Evolutionary conservation across 1,284 basidiomycete species (phyloP).

Genomic region (Cutaneotrichosporon cavernicola): DNA sequence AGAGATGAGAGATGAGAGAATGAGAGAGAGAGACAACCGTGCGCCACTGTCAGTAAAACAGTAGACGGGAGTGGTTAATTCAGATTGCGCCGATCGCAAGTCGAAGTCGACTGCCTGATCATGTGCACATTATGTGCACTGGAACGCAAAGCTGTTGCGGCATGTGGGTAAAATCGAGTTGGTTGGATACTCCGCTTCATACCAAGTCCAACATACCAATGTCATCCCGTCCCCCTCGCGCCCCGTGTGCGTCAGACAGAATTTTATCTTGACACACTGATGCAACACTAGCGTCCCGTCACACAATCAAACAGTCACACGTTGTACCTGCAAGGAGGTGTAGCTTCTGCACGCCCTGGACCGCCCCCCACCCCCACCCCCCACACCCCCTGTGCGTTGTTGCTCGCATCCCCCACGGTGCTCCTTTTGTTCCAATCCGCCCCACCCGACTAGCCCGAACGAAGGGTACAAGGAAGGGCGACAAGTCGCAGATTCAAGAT

Average conservation of each 20-base stretch:
- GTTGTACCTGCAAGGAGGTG: not conserved
- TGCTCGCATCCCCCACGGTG: not conserved
- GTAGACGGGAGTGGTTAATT: no score
- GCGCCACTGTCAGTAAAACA: no score
- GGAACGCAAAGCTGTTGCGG: no score
- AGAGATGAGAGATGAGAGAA: no score
- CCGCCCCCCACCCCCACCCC: not conserved
- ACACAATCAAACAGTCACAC: not conserved
- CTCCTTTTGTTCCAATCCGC: not conserved
- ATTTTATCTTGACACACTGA: not conserved
- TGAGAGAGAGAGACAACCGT: no score
- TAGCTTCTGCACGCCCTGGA: not conserved
- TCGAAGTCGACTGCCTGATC: no score
- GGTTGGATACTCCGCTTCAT: not conserved
- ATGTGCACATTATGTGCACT: no score
- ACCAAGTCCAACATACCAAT: no score
- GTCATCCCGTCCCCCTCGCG: not conserved
- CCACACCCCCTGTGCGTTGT: not conserved
- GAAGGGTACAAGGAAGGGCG: not conserved
- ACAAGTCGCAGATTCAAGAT: not conserved
- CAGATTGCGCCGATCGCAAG: no score
- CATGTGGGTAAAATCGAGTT: no score
- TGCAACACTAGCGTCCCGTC: constrained; percentile 1
- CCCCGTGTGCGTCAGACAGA: constrained; percentile 1
- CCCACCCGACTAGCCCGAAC: not conserved